These are phyloP conservation scores for Cercospora brassicicola DNA, from an alignment of 2,329 filamentous ascomycete genomes.

Conservation along the genomic window DNA sequence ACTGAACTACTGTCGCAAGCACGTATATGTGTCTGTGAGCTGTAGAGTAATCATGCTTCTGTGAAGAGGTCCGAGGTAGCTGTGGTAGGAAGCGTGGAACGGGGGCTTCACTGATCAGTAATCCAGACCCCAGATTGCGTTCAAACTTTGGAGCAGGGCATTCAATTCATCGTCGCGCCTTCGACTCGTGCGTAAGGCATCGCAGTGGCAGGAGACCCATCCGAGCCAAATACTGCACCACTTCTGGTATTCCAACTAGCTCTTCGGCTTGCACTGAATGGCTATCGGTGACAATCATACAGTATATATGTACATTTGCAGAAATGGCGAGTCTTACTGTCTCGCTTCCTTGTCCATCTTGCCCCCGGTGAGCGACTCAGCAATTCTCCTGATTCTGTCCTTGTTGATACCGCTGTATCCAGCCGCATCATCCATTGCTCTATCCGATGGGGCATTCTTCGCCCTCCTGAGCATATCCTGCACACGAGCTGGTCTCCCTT, in stretches of 20 bases:
- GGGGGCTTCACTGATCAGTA: background rate
- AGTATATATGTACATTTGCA: background rate
- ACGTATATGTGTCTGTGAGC: constrained; percentile 1
- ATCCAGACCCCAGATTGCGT: background rate
- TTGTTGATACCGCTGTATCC: constrained; percentile 50
- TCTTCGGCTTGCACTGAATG: background rate
- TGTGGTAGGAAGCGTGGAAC: background rate
- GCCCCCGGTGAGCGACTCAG: constrained; percentile 67
- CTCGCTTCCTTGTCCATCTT: constrained; percentile 49
- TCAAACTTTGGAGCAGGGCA: background rate
- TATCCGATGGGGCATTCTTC: constrained; percentile 37
- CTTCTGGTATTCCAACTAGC: background rate
- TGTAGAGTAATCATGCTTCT: background rate
- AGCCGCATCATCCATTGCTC: constrained; percentile 38
- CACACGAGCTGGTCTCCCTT: constrained; percentile 49
- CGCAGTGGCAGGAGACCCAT: background rate
- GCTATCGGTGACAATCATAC: background rate
- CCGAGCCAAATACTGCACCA: background rate
- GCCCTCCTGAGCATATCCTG: constrained; percentile 48
- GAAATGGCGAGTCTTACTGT: background rate
- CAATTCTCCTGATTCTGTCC: constrained; percentile 63
- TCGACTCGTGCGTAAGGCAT: background rate
- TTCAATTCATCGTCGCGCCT: background rate
- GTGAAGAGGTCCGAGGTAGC: background rate
- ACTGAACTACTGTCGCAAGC: background rate